Base-by-base conservation (phyloP, 352 stramenopile species). In the Phytophthora europaea region DNA sequence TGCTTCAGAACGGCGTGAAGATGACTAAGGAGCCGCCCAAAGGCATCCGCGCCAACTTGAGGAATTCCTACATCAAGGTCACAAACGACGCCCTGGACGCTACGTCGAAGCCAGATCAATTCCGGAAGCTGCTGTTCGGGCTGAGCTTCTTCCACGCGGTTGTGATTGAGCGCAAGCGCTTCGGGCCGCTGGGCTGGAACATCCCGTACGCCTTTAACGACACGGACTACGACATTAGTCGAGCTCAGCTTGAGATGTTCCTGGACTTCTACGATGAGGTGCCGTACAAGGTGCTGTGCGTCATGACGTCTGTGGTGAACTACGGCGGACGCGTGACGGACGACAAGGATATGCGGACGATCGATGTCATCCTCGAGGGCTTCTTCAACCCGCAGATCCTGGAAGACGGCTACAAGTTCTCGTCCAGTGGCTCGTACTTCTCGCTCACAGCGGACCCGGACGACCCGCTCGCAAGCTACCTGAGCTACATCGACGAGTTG, bases 121-220 rank as follows among this genome's bases (percentile, higher is more conserved):
- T 98, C 73, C 90, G 88, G n/a, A 99, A 99, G 64, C 74, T 99
- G 13, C 74, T 99, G 12, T 99, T 99, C 66, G 96, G 91, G 0
- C 79, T 99, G 8, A 93, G 87, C 66, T 97, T 97, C 72, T 97
- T 92, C 79, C 94, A 98, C 59, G 96, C 96, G 6, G 83, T 96
- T 20, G 89, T 98, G 43, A 96, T 98, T 70, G 97, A 99, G 83
- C 91, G 97, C 56, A 94, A 98, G 72, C 93, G 97, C 18, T 99
- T 99, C 62, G 97, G 97, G 2, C 90, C 97, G 4, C 71, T 99
- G 6, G 97, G 97, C 18, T 99, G 97, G 97, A 99, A 99, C 72
- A 98, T 98, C 34, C 95, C 95, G 13, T 99, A 99, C 82, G 93
- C 98, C 63, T 99, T 99, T 72, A 99, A 99, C 68, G 94, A 99